Evolutionary conservation across 768 basidiomycete species (phyloP).

Genomic region (Tulasnella sp.): DNA sequence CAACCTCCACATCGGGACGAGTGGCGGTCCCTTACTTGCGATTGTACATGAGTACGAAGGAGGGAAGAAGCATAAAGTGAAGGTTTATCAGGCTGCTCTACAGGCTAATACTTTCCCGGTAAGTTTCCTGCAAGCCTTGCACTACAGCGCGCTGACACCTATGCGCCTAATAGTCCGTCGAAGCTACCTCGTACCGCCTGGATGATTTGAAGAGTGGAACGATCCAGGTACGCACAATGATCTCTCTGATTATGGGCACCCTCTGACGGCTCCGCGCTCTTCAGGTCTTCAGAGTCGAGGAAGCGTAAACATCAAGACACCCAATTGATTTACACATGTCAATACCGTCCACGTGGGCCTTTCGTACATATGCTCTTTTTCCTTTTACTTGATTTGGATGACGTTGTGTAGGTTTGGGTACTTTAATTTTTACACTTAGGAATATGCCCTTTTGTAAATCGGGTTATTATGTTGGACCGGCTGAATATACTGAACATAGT

Average conservation of each 20-base stretch:
- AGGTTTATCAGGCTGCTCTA: slow-evolving; percentile 84
- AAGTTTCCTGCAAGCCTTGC: slow-evolving; percentile 42
- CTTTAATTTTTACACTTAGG: not conserved
- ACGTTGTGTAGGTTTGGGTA: not conserved
- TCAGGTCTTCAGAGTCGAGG: slow-evolving; percentile 44
- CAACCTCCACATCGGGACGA: slow-evolving; percentile 58
- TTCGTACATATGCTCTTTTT: not conserved
- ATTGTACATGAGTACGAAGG: slow-evolving; percentile 80
- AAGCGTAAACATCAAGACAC: slow-evolving; percentile 38
- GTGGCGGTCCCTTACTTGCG: slow-evolving; percentile 64
- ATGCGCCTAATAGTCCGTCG: slow-evolving; percentile 56
- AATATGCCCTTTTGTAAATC: not conserved
- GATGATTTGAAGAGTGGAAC: slow-evolving; percentile 87
- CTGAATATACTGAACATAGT: slow-evolving; percentile 11
- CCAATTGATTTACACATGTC: not conserved
- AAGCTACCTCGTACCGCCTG: slow-evolving; percentile 80
- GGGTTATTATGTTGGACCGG: not conserved
- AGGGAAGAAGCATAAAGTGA: slow-evolving; percentile 82
- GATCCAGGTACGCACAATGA: slow-evolving; percentile 60
- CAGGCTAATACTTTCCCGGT: slow-evolving; percentile 79
- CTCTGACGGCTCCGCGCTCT: not conserved
- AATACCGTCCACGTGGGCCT: not conserved
- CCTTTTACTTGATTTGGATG: not conserved
- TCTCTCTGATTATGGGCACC: not conserved
- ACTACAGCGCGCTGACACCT: slow-evolving; percentile 18